Base-by-base conservation (phyloP, 352 stramenopile species). In the Phytopythium cucurbitacearum region DNA sequence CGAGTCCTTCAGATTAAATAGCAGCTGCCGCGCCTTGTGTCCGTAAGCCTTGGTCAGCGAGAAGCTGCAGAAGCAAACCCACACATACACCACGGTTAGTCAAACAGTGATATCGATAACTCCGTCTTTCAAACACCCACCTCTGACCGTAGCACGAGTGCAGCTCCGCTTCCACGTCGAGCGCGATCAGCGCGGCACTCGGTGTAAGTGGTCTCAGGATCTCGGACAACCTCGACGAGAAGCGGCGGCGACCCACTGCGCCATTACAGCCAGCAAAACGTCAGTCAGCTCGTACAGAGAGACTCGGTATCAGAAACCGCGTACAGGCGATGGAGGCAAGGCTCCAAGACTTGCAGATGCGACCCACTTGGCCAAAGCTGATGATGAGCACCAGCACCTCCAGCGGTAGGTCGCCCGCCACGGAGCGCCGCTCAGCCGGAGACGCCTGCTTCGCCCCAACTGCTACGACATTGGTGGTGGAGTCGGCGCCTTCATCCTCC, bases 1-100 rank as follows among this genome's bases (percentile, higher is more conserved):
- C 7, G 56, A 59, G 66, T 94, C 81, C 36, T 88, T 87, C 10
- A 94, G 59, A 50, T 94, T 94, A 67, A 94, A 94, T 45, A 91
- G 53, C 38, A 94, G 67, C 48, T 86, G 82, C 32, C 84, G 70
- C 33, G 81, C 84, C 58, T 91, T 91, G 52, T 92, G 80, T 3
- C 71, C 79, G 56, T 94, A 94, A 7, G 73, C 69, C 52, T 90
- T 94, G 6, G 84, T 77, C 9, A 94, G 53, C 5, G 75, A 79
- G 42, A 72, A 85, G 41, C 81, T 87, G 50, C n/a, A 48, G 16
- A 8, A 56, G 35, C 36, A 44, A 7, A 48, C 21, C 40, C 12
- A 48, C 10, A 40, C 35, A 6, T 3, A 28, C 7, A 38, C 7
- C 41, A 34, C 2, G 36, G 15, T 40, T 3, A 51, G 5, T 7